Evolutionary conservation across 306 rosid genomes (phyloP), one percentile per base, ranked within the genome.

Genomic region (Inga oerstediana): DNA sequence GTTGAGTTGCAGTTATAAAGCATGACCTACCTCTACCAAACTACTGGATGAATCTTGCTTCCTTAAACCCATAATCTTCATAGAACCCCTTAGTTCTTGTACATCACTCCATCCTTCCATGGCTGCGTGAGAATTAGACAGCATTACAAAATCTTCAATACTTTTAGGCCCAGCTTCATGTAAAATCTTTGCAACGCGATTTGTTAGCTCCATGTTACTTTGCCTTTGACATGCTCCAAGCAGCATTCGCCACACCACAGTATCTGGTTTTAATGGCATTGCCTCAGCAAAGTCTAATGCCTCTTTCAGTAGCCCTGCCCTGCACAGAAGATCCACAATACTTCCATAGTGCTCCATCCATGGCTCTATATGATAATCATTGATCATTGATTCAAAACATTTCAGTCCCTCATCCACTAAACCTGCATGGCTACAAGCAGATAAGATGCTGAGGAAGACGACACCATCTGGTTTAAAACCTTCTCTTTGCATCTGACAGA

Each of bases 331-430:
- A 86, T 91, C 91, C 66, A 86, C 92, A 85, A 91, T 75, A 68
- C 94, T 89, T 56, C 91, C 94, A 59, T 89, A 87, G 56, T 91
- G 92, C 85, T 87, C 94, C 54, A 89, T 87, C 56, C 88, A 84
- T 67, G 94, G 89, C 73, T 59, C 81, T 74, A 91, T 79, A 34
- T 64, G 45, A 74, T 86, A 83, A 37, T 76, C 84, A 73, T 82
- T 74, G 59, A 76, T 54, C 90, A 89, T 91, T 24, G 91, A 84
- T 27, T 64, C 77, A 69, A 91, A 91, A 84, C 88, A 84, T n/a
- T 85, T 78, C 48, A 76, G 51, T 46, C 94, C 91, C 64, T 89
- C 90, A 86, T 91, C 78, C 4, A 89, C 90, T 41, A 87, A 85
- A 30, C 91, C 92, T 14, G 84, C 85, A 83, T 91, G 92, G 10